Conservation (phyloP, 2,329 filamentous ascomycete genomes). For the Aspergillus sclerotialis region DNA sequence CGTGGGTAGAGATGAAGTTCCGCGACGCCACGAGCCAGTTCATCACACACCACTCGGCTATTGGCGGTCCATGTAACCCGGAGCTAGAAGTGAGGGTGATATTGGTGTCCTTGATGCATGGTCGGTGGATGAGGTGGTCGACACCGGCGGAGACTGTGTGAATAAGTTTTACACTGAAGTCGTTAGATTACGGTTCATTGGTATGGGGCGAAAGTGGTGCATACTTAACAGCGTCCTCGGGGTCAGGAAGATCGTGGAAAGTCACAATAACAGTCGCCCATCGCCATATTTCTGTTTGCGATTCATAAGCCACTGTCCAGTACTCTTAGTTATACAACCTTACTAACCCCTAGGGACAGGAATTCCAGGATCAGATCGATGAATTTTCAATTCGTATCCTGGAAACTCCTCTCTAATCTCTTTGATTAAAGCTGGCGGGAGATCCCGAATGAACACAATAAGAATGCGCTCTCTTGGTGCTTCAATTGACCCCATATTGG, state of each 20-base stretch:
- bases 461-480: constrained; percentile 15
- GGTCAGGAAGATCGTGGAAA: constrained; percentile 17
- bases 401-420: constrained; percentile 16
- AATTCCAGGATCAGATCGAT: constrained; percentile 5
- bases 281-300: constrained; percentile 15
- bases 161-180: constrained; percentile 39
- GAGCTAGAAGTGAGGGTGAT: constrained; percentile 50
- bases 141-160: constrained; percentile 54
- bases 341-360: constrained; percentile 18
- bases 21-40: constrained; percentile 54
- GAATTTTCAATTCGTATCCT: constrained; percentile 13
- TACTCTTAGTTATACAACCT: not conserved
- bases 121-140: constrained; percentile 47
- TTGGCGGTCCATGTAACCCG: constrained; percentile 56
- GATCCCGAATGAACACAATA: constrained; percentile 10
- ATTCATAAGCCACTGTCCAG: not conserved
- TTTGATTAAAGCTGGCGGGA: constrained; percentile 12
- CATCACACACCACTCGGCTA: constrained; percentile 61
- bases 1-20: constrained; percentile 47
- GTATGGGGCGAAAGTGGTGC: not conserved
- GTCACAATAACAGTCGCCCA: constrained; percentile 20
- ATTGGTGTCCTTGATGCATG: constrained; percentile 46
- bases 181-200: not conserved
- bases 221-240: constrained; percentile 22
- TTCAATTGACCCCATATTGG: constrained; percentile 18